Base-by-base conservation (phyloP, 1,139 yeast species). In the Meyerozyma guilliermondii region DNA sequence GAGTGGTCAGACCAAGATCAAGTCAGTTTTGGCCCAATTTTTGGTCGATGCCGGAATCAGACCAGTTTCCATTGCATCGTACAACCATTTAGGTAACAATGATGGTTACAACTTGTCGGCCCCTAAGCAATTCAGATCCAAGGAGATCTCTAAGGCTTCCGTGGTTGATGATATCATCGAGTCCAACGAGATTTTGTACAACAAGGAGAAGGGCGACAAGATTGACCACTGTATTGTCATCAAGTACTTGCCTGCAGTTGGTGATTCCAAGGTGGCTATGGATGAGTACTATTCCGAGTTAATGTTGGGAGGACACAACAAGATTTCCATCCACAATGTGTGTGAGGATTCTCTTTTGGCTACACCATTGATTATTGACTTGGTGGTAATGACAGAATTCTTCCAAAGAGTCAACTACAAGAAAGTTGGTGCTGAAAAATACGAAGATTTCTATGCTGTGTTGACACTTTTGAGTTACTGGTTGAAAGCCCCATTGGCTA, bases 221-320 rank as follows among this genome's bases (percentile, higher is more conserved):
- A 86, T 91, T 50, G 97, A 91, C 60, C 98, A 91, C 68, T 86
- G 96, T 68, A 89, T 91, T 64, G 98, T 91, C 50, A 91, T 91
- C 72, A 91, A 91, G 71, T 89, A 91, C 65, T 71, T 91, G 60
- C 86, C 87, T 47, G 97, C 97, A 8, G 97, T 91, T 43, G 96
- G 96, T 39, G 98, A 91, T 66, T 83, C 95, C 53, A 91, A 91
- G 76, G 96, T 91, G 50, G 98, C 98, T 43, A 91, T 91, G 97
- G 98, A 91, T 66, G 97, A 91, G 72, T 91, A 91, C 70, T 88
- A 89, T 72, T 85, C 95, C 47, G 97, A 91, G 68, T 81, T 91
- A 63, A 89, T 91, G 97, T 78, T 91, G 58, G 98, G 98, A 49
- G 98, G 98, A 39, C 97, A 89, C 71, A 91, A 89, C 73, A 85